These are phyloP conservation scores for Arabidopsis arenosa DNA, from an alignment of 345 rosid species.

Conservation along the genomic window DNA sequence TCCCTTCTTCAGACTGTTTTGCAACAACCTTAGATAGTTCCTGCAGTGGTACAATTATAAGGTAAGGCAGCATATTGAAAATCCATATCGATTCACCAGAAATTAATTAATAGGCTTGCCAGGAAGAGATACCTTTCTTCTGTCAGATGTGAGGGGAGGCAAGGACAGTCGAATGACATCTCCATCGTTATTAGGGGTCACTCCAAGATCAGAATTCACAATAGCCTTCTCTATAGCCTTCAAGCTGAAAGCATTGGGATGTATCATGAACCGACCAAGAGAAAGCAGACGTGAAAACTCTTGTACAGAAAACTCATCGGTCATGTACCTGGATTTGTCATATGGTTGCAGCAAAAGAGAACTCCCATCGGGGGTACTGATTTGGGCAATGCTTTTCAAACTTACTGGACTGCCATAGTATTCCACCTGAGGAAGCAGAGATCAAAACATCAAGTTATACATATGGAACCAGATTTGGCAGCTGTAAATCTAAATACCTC, in stretches of 20 bases:
- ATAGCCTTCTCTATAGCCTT: constrained; percentile 95
- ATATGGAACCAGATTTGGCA: not conserved
- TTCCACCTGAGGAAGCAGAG: constrained; percentile 62
- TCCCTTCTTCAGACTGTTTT: constrained; percentile 91
- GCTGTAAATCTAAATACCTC: constrained; percentile 53
- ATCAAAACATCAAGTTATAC: not conserved
- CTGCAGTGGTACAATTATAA: constrained; percentile 51
- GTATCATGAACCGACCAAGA: constrained; percentile 6
- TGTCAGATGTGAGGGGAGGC: constrained; percentile 87
- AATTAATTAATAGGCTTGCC: not conserved
- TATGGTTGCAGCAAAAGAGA: constrained; percentile 93
- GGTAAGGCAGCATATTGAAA: not conserved
- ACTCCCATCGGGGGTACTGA: constrained; percentile 86
- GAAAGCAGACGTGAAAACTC: constrained; percentile 4
- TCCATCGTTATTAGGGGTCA: constrained; percentile 94
- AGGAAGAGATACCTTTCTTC: constrained; percentile 76
- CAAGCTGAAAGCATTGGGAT: constrained; percentile 52
- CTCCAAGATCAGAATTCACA: constrained; percentile 80
- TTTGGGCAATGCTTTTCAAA: constrained; percentile 92
- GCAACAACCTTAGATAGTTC: constrained; percentile 87
- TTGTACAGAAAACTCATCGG: not conserved
- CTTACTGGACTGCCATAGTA: constrained; percentile 94
- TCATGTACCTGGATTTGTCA: constrained; percentile 85
- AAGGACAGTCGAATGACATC: constrained; percentile 81
- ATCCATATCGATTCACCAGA: not conserved